Base-by-base conservation (phyloP, 768 basidiomycete species). In the Pluteus cervinus region DNA sequence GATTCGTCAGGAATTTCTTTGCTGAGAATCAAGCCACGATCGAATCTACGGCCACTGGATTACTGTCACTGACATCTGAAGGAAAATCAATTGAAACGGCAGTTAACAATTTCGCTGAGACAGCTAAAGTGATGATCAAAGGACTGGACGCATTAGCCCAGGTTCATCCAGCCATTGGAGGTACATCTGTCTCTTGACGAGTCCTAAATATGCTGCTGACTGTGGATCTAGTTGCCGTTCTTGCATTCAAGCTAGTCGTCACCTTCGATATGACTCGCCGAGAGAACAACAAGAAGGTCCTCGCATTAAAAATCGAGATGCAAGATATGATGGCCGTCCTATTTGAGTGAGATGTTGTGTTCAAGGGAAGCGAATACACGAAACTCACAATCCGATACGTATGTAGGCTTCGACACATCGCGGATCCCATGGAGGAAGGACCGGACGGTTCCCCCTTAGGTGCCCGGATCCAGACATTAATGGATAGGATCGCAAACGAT, bases 281-380 rank as follows among this genome's bases (percentile, higher is more conserved):
- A 16, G 71, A 73, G 18, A 77, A 78, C 36, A 68, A 76, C 38
- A 65, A 61, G 39, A 73, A 71, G 42, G 61, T 75, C 6, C 41
- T 65, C 2, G 54, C 60, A 3, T 54, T 78, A 5, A 68, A 69
- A 35, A 40, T 67, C 6, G 64, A 71, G 42, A 77, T 77, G 72
- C 62, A 60, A 40, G 61, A 73, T 29, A 63, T 71, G 59, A 70
- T 76, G 64, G 39, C 49, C 11, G 58, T 58, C 2, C 60, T 76
- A n/a, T 56, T 72, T 11, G 62, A 71, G 71, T 69, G n/a, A n/a
- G n/a, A n/a, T n/a, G n/a, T n/a, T n/a, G n/a, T n/a, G n/a, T n/a
- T n/a, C n/a, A n/a, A n/a, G n/a, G n/a, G n/a, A n/a, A n/a, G n/a
- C n/a, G n/a, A n/a, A n/a, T n/a, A n/a, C n/a, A n/a, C n/a, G n/a